Evolutionary conservation across 2,329 filamentous ascomycete genomes (phyloP).

Genomic region (Aureobasidium musti): DNA sequence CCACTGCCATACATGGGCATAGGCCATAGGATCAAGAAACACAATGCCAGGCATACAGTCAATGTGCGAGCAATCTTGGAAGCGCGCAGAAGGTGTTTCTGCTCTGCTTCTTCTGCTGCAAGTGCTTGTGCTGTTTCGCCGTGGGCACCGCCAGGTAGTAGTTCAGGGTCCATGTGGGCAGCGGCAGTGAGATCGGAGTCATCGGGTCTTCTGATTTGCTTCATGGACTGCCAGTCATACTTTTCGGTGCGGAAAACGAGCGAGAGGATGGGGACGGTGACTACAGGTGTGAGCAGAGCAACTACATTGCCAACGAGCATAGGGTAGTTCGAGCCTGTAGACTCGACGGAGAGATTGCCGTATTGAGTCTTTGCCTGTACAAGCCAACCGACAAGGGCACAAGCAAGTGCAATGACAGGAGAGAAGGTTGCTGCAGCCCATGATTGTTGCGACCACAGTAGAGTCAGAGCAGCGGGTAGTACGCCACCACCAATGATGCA

Average conservation of each 20-base stretch:
- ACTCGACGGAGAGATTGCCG: slow-evolving; percentile 70
- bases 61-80: slow-evolving; percentile 57
- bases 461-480: slow-evolving; percentile 75
- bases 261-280: slow-evolving; percentile 77
- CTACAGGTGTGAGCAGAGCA: slow-evolving; percentile 72
- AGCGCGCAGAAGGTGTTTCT: slow-evolving; percentile 47
- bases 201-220: slow-evolving; percentile 73
- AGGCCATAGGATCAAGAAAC: slow-evolving; percentile 80
- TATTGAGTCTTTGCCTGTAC: slow-evolving; percentile 68
- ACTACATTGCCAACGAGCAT: slow-evolving; percentile 88
- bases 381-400: slow-evolving; percentile 73
- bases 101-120: slow-evolving; percentile 47
- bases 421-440: slow-evolving; percentile 70
- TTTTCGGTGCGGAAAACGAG: slow-evolving; percentile 68
- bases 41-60: slow-evolving; percentile 66
- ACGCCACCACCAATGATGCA: slow-evolving; percentile 79
- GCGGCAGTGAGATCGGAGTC: slow-evolving; percentile 69
- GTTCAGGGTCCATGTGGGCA: slow-evolving; percentile 66
- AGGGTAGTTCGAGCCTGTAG: slow-evolving; percentile 78
- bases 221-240: slow-evolving; percentile 87
- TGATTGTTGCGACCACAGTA: slow-evolving; percentile 80
- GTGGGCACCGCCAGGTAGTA: slow-evolving; percentile 52
- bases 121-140: slow-evolving; percentile 43
- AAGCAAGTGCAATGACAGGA: slow-evolving; percentile 68
- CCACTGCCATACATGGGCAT: slow-evolving; percentile 85